Evolutionary conservation across 129 eudicot genomes (phyloP), one percentile per base, ranked within the genome.

Genomic region (Helianthus tuberosus): DNA sequence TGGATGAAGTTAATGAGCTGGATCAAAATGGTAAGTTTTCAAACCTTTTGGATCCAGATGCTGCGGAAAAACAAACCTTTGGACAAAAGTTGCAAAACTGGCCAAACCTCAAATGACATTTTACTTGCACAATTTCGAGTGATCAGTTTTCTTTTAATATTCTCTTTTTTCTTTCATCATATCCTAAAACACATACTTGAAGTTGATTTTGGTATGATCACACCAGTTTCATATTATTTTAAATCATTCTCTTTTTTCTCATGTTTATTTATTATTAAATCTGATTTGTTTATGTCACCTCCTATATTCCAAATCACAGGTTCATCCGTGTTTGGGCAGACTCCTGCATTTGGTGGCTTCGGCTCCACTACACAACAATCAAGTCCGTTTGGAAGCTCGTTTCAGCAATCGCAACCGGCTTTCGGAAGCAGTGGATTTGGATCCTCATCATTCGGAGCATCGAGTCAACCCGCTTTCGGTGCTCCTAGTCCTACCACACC

Each of bases 271-370:
- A 27, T 27, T 27, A 27, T 66, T 69, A 27, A 32, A 29, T 32
- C 32, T 55, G 14, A 57, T 27, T 29, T 41, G 49, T 20, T 73
- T 55, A 32, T 49, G 29, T 79, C 46, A 50, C 17, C 14, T 52
- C 57, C 32, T 66, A 27, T 66, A 69, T n/a, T 44, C 13, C n/a
- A 52, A 55, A 38, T 80, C 44, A 60, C 78, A 93, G 98, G 95
- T 65, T 80, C 95, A 17, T 87, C 92, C 29, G 85, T 60, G 25
- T 94, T 88, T 63, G 98, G 98, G 27, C 98, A 90, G 81, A 88
- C 91, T 80, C 93, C 98, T 72, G 78, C 89, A 29, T 90, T 94
- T 80, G 99, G 99, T 77, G 96, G 89, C 32, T 88, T 88, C 74
- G 96, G 93, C 68, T 84, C 96, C 20, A 81, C 90, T 53, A 76